Conservation (phyloP, 1,284 basidiomycete species). For the Entoloma clypeatum region DNA sequence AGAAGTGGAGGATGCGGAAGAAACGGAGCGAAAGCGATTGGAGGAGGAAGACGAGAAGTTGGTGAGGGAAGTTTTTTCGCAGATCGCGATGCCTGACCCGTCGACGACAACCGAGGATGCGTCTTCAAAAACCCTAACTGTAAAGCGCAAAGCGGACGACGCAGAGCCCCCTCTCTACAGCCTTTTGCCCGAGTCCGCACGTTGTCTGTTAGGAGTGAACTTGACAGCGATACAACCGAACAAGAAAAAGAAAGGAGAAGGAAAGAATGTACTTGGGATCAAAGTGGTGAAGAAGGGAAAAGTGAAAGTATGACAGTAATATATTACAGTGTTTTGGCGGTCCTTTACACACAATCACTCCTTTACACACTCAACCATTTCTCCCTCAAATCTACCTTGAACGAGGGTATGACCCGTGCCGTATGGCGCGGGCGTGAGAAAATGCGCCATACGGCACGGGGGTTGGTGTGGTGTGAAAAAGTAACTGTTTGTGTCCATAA, state of each 20-base stretch:
- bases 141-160: constrained; percentile 78
- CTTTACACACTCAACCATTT: too few species aligned
- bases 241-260: constrained; percentile 64
- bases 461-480: too few species aligned
- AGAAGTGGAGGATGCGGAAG: constrained; percentile 70
- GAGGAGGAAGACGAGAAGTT: constrained; percentile 92
- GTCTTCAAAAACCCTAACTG: constrained; percentile 47
- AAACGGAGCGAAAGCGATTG: constrained; percentile 57
- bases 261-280: constrained; percentile 66
- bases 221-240: constrained; percentile 34
- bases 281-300: constrained; percentile 64
- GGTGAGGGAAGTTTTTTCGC: constrained; percentile 84
- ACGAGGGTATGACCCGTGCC: too few species aligned
- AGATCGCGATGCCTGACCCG: constrained; percentile 48
- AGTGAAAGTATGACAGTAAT: constrained; percentile 7
- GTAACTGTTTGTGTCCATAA: too few species aligned
- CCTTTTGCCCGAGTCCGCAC: constrained; percentile 71
- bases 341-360: too few species aligned
- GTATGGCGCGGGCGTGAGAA: too few species aligned
- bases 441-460: too few species aligned
- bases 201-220: constrained; percentile 58
- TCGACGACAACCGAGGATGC: constrained; percentile 27
- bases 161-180: constrained; percentile 67
- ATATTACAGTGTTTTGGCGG: too few species aligned
- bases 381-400: too few species aligned